Evolutionary conservation across 2,329 filamentous ascomycete genomes (phyloP).

Genomic region (Laburnicola sp.): DNA sequence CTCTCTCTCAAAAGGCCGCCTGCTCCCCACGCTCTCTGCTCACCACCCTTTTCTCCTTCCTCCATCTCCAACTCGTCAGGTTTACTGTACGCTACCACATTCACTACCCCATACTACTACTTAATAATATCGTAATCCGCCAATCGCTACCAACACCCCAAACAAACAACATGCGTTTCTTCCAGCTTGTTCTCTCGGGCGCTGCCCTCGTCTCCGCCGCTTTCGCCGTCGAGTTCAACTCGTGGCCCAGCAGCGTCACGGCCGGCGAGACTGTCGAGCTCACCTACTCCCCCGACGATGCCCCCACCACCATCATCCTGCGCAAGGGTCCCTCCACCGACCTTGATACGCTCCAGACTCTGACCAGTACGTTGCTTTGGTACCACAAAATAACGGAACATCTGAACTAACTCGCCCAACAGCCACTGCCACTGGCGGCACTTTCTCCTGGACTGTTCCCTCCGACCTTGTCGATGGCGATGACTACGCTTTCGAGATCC

Average conservation of each 20-base stretch:
- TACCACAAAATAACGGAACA: background rate
- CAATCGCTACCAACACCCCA: slow-evolving; percentile 18
- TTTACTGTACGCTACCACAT: slow-evolving; percentile 20
- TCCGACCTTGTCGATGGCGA: slow-evolving; percentile 47
- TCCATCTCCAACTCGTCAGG: slow-evolving; percentile 23
- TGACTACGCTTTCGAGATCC: slow-evolving; percentile 64
- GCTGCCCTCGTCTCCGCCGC: slow-evolving; percentile 45
- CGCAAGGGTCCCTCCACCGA: slow-evolving; percentile 56
- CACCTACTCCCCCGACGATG: slow-evolving; percentile 52
- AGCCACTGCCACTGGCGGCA: slow-evolving; percentile 51
- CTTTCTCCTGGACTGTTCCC: slow-evolving; percentile 57
- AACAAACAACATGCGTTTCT: slow-evolving; percentile 54
- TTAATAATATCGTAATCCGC: slow-evolving; percentile 20
- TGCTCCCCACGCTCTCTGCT: slow-evolving; percentile 18
- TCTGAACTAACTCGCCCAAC: slow-evolving; percentile 13
- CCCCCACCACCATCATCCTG: slow-evolving; percentile 59
- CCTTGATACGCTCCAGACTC: slow-evolving; percentile 54
- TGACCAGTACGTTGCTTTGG: slow-evolving; percentile 50
- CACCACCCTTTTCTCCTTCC: slow-evolving; percentile 19
- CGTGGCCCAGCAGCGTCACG: slow-evolving; percentile 52
- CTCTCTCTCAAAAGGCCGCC: slow-evolving; percentile 26
- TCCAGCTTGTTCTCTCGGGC: slow-evolving; percentile 52
- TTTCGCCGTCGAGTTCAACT: slow-evolving; percentile 55
- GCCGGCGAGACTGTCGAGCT: slow-evolving; percentile 55
- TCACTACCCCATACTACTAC: slow-evolving; percentile 31